Conservation (phyloP, 2,329 filamentous ascomycete species). For the Microcera coccophila region DNA sequence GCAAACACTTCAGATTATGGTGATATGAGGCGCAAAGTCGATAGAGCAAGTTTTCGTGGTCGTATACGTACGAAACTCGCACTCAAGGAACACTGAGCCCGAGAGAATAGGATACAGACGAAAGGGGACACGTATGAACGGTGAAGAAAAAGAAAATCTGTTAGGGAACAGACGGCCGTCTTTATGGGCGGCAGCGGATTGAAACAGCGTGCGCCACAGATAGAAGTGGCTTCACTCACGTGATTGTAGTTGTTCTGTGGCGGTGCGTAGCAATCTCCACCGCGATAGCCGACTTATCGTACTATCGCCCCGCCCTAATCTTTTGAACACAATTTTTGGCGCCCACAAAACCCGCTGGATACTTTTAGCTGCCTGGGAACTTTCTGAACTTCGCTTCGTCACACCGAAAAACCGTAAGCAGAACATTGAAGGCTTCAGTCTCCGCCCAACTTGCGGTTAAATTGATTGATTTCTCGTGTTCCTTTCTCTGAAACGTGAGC, state of each 20-base stretch:
- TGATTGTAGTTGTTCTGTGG: constrained; percentile 19
- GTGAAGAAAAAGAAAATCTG: constrained; percentile 24
- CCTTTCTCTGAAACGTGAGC: constrained; percentile 40
- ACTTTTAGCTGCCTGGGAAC: constrained; percentile 23
- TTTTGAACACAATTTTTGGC: constrained; percentile 19
- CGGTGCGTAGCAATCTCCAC: constrained; percentile 12
- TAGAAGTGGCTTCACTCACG: constrained; percentile 15
- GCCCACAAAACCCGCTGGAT: constrained; percentile 32
- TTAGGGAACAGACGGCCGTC: constrained; percentile 16
- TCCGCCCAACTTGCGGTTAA: constrained; percentile 98
- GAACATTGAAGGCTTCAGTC: constrained; percentile 98
- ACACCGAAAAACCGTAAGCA: constrained; percentile 35
- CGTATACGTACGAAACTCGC: constrained; percentile 21
- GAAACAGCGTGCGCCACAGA: constrained; percentile 26
- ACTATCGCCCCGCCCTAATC: constrained; percentile 17
- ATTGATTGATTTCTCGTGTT: constrained; percentile 98
- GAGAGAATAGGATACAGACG: constrained; percentile 23
- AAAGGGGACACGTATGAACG: constrained; percentile 19
- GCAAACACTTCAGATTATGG: constrained; percentile 10
- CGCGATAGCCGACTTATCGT: background rate
- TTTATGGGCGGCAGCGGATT: constrained; percentile 24
- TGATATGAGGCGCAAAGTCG: constrained; percentile 22
- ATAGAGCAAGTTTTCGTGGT: constrained; percentile 17
- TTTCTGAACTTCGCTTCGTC: constrained; percentile 31
- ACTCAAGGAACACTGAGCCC: constrained; percentile 13